Evolutionary conservation across 257 asterid species (phyloP), one percentile per base, ranked within the genome.

Genomic region (Paulownia fortunei): DNA sequence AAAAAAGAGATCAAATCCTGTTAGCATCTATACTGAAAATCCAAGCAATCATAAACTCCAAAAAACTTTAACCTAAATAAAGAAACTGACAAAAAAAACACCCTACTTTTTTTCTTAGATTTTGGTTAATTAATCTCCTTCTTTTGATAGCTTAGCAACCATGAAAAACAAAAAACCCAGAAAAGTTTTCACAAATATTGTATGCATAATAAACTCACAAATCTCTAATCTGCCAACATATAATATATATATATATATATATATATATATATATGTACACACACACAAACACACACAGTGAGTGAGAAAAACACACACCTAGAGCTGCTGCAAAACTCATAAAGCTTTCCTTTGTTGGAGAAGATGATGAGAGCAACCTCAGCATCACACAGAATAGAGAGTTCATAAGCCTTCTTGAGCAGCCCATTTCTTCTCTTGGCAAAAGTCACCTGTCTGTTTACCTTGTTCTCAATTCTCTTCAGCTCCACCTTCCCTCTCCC

Each of bases 381-480:
- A 69, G 82, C 82, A 44, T 86, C 90, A 77, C 94, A 89, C 12
- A 89, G 89, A 51, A 89, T 37, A 44, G 92, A 87, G 63, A 89
- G 82, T 52, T 89, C 94, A 82, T 84, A 87, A 1, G 94, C 94
- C 79, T 89, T 89, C 82, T 87, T 89, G 2, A 89, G 85, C 58
- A 89, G 54, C n/a, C 95, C 95, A 83, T 90, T 90, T 78, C 90
- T 86, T 75, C 95, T 82, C 85, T 90, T 90, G 11, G 95, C 83
- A 82, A 90, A 90, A 1, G 95, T 90, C 30, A 86, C 95, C 79
- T 88, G 90, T 55, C 91, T 86, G 75, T 87, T 90, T 76, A 88
- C 87, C 86, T 90, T 90, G 73, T 87, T 90, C 79, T 90, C 92
- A 37, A 88, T 88, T 52, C 92, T 88, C 90, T 84, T 88, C 83